Percentiles rank a stretch among this genome's conserved stretches.
These are phyloP conservation scores for Thermothielavioides terrestris DNA, from an alignment of 495 filamentous ascomycete species.

Conservation along the genomic window DNA sequence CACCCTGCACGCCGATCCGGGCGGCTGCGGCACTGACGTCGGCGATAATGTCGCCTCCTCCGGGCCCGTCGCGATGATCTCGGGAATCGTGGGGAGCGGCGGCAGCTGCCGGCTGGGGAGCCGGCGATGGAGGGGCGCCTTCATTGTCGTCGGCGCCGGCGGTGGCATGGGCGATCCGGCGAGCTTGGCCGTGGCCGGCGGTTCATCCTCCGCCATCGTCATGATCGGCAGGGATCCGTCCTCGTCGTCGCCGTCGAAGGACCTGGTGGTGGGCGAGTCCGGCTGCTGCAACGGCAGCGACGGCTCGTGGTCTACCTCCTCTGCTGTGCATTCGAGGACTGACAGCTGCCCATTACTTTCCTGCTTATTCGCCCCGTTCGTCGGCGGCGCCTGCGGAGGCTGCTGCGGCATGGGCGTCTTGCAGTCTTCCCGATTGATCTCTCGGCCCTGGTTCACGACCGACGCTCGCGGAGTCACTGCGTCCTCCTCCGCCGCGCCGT, in stretches of 20 bases:
- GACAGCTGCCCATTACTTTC: conserved; percentile 1
- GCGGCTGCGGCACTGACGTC: conserved; percentile 11
- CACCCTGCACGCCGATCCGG: conserved; percentile 8
- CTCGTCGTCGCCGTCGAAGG: conserved; percentile 2
- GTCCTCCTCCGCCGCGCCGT: conserved; percentile 15
- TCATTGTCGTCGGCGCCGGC: no score
- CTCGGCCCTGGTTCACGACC: conserved; percentile 1
- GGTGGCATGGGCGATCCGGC: conserved; percentile 12
- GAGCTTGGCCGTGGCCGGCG: neutral
- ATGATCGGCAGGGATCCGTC: conserved; percentile 16
- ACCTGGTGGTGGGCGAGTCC: conserved; percentile 10
- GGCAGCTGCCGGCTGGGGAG: conserved; percentile 18
- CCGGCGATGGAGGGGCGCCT: conserved; percentile 10
- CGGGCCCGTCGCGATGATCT: conserved; percentile 22
- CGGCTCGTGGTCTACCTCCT: neutral
- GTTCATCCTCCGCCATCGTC: conserved; percentile 12
- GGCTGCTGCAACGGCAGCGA: neutral
- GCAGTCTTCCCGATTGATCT: conserved; percentile 5
- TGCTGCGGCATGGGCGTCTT: conserved; percentile 10
- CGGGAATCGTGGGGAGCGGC: conserved; percentile 39
- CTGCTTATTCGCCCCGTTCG: neutral
- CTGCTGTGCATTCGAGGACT: neutral
- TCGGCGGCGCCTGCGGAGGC: neutral
- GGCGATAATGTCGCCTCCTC: conserved; percentile 11
- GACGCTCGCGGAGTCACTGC: conserved; percentile 10